phyloP scores from a whole-genome alignment of 768 basidiomycete genomes.

The Sporobolomyces phaffii region DNA sequence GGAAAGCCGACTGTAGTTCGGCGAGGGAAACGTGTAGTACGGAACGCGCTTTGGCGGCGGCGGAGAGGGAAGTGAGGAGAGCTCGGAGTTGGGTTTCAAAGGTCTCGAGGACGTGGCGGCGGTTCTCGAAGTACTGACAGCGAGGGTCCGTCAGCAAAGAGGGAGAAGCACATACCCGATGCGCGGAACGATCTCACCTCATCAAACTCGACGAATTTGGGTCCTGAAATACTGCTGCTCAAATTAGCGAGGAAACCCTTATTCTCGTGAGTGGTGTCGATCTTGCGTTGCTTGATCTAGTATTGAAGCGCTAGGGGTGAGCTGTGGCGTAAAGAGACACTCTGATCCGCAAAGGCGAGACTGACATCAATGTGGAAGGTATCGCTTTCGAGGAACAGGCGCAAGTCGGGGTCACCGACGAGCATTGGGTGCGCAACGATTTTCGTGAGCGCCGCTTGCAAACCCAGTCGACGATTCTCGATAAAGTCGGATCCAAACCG shows the following conservation, averaged over 20 bases:
- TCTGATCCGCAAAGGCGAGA: conserved; percentile 17
- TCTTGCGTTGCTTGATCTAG: conserved; percentile 84
- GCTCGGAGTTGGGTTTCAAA: conserved; percentile 82
- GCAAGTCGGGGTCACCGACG: conserved; percentile 77
- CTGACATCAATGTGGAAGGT: conserved; percentile 81
- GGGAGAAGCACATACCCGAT: not conserved
- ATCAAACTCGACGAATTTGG: conserved; percentile 80
- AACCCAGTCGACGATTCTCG: conserved; percentile 69
- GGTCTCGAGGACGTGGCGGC: conserved; percentile 75
- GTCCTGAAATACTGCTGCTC: conserved; percentile 51
- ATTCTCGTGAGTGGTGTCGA: conserved; percentile 64
- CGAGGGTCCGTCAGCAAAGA: not conserved
- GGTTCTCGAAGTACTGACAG: conserved; percentile 80
- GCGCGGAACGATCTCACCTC: conserved; percentile 54
- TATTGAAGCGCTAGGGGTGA: too few species aligned
- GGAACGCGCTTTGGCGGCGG: conserved; percentile 72
- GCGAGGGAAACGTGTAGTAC: conserved; percentile 42
- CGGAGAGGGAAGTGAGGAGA: conserved; percentile 77
- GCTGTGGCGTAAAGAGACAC: too few species aligned
- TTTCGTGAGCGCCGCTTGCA: conserved; percentile 88
- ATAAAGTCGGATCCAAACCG: conserved; percentile 91
- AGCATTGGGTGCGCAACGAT: conserved; percentile 87
- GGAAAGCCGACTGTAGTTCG: conserved; percentile 70
- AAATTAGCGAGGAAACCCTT: conserved; percentile 49
- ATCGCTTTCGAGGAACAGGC: conserved; percentile 87